Base-by-base conservation (phyloP, 2,329 filamentous ascomycete genomes). In the Ophiocordyceps camponoti-leonardi region DNA sequence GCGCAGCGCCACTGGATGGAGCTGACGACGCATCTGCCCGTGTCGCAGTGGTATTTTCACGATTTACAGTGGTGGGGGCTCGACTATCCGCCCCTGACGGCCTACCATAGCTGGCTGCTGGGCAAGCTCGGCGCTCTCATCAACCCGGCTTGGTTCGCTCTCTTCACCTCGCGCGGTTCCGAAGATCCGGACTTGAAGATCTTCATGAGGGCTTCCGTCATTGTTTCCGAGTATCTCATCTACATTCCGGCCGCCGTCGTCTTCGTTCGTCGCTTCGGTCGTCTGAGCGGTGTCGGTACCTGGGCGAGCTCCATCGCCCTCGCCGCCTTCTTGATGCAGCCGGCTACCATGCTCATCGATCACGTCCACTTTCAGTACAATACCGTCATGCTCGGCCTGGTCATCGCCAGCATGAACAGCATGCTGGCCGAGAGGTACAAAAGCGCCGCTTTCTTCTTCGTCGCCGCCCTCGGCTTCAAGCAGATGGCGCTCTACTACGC, bases 1-100 rank as follows among this genome's bases (percentile, higher is more conserved):
- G 92, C 93, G 4, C 92, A 98, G 62, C 72, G 92, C 54, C 92
- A 98, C 63, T 98, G 92, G 92, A 94, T 98, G 88, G 92, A 98
- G 59, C 71, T 98, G 52, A 95, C 92, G 2, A 84, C 78, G 10
- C 78, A 94, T 48, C 70, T 98, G 2, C 92, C 92, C 14, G 72
- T 93, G 35, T 92, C 86, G 12, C 83, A 92, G 61, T 98, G 93
- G 92, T 98, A 98, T 63, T 94, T 94, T 58, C 86, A 98, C 61
- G 88, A 98, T 60, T 69, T 96, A 41, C 73, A 90, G 57, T 98
- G 90, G 81, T 98, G 92, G 92, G 93, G 93, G 1, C 73, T 98
- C 52, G 92, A 98, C 65, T 98, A 98, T 61, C 92, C 92, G 47
- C 92, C 92, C 45, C 74, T 98, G 65, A 98, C 92, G 45, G 93